These are phyloP conservation scores for Spathaspora arborariae DNA, from an alignment of 805 yeast genomes.

Conservation along the genomic window DNA sequence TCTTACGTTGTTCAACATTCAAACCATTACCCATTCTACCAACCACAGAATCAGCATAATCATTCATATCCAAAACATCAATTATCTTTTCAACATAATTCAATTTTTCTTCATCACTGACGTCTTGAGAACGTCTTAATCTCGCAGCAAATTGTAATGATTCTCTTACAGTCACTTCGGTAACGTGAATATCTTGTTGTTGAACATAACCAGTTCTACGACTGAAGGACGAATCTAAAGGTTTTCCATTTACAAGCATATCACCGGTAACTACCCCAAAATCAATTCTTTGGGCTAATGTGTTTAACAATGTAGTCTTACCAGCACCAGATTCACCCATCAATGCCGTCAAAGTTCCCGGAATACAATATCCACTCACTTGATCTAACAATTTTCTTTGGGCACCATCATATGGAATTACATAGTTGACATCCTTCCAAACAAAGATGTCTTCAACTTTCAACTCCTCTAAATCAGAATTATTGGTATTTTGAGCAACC, in stretches of 20 bases:
- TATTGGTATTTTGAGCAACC: neutral
- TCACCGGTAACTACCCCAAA: constrained; percentile 58
- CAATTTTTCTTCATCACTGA: constrained; percentile 11
- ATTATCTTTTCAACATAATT: constrained; percentile 16
- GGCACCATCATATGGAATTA: constrained; percentile 45
- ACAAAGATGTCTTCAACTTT: constrained; percentile 48
- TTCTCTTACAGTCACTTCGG: constrained; percentile 17
- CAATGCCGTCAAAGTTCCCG: constrained; percentile 56
- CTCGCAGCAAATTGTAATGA: constrained; percentile 17
- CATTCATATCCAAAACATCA: constrained; percentile 15
- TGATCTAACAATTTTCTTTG: constrained; percentile 35
- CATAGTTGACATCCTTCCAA: constrained; percentile 62
- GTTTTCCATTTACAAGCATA: constrained; percentile 52
- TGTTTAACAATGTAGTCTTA: constrained; percentile 53
- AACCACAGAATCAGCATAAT: constrained; percentile 16
- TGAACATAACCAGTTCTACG: constrained; percentile 30
- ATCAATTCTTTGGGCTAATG: constrained; percentile 49
- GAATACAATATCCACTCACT: constrained; percentile 33
- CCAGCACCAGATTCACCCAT: constrained; percentile 70
- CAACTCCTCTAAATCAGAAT: constrained; percentile 13
- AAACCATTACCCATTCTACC: constrained; percentile 15
- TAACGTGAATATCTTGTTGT: constrained; percentile 20
- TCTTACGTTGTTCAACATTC: constrained; percentile 18
- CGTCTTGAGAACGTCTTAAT: constrained; percentile 50
- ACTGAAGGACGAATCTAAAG: constrained; percentile 46